Evolutionary conservation across 2,329 filamentous ascomycete genomes (phyloP), one percentile per base, ranked within the genome.

Genomic region (Fusarium sp.): DNA sequence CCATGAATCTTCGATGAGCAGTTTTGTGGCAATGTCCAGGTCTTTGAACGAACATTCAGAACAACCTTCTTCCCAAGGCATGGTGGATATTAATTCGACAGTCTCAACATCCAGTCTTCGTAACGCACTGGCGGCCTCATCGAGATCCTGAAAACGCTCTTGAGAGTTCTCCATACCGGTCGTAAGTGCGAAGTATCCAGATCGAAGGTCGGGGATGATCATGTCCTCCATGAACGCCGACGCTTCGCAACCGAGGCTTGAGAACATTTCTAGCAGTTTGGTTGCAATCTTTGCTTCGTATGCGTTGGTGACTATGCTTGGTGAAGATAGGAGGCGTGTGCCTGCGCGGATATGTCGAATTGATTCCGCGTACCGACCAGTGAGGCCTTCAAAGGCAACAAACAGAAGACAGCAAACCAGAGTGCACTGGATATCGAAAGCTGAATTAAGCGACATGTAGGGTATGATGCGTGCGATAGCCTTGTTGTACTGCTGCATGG

Each of bases 371-470:
- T 74, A 74, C 4, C 69, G 59, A 11, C 72, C 72, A 2, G 60
- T 65, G 20, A 74, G 62, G 3, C 69, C 47, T 44, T 74, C 72
- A 9, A 73, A 69, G 0, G 71, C 72, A 4, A 74, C 56, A 8
- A 74, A 74, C 2, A 74, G 20, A 0, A 74, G 38, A 30, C 72
- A 74, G 23, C 71, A 71, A 1, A 74, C 59, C 1, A 72, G 7
- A 1, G 70, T 70, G 16, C 63, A 65, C 23, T 72, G 70, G 6
- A 70, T 38, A 3, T 71, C 60, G 5, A 62, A 60, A 1, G 59
- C 20, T 1, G 65, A 57, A 3, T 63, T 28, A 3, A 66, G 42
- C 0, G 50, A 64, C 65, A 72, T 72, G 20, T 59, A 53, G 4
- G 60, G 67, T 23, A 72, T 46, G 26, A 72, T 72, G 0, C 47